phyloP scores from a whole-genome alignment of 2,329 filamentous ascomycete species.

The Diaporthe vaccinii region DNA sequence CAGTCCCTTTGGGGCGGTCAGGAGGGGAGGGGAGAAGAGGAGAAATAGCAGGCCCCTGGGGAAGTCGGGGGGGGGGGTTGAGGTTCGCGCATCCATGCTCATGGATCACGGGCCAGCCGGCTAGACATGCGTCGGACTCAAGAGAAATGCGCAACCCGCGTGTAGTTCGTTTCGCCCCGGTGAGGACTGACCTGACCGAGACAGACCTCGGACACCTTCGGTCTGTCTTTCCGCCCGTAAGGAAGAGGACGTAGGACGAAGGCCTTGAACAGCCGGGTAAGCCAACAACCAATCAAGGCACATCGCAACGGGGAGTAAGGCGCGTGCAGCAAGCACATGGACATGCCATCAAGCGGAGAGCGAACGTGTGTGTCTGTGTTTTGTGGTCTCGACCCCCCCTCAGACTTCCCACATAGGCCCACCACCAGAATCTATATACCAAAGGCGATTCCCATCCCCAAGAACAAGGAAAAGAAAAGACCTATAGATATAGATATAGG shows the following conservation, averaged over 20 bases:
- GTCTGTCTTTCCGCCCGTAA: not conserved
- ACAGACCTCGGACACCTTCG: not conserved
- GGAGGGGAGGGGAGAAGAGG: too few species aligned
- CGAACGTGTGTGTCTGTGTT: slow-evolving; percentile 5
- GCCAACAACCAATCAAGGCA: not conserved
- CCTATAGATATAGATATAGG: slow-evolving; percentile 24
- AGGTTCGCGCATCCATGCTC: not conserved
- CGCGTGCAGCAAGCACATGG: not conserved
- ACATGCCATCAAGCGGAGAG: not conserved
- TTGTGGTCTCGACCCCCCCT: not conserved
- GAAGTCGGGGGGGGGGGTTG: not conserved
- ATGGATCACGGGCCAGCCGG: not conserved
- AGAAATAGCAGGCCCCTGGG: too few species aligned
- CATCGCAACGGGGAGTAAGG: not conserved
- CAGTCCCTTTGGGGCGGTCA: too few species aligned
- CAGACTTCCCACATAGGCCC: not conserved
- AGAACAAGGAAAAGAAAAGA: slow-evolving; percentile 24
- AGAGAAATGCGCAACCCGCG: not conserved
- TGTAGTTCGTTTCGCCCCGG: not conserved
- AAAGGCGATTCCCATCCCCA: slow-evolving; percentile 9
- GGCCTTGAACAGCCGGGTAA: not conserved
- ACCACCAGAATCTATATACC: slow-evolving; percentile 16
- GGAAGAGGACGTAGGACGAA: not conserved
- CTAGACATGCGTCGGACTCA: not conserved
- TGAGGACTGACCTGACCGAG: not conserved